Percentiles rank a stretch among this genome's conserved stretches.
These are phyloP conservation scores for Bryoerythrophyllum caledonicum DNA, from an alignment of 225 moss, liverwort and hornwort species.

Conservation along the genomic window DNA sequence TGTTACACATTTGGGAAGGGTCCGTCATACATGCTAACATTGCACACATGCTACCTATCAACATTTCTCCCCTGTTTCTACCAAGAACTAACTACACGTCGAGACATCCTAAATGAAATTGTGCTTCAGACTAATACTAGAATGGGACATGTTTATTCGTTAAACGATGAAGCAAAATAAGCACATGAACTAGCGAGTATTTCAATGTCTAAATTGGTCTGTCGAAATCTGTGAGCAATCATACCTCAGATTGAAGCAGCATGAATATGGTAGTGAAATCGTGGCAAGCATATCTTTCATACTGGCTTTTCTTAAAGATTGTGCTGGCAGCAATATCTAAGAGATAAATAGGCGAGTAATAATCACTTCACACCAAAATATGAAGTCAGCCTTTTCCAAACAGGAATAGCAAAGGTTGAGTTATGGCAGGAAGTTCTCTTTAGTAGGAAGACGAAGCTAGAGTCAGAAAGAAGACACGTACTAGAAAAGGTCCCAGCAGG, in stretches of 20 bases:
- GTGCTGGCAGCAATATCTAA: neutral
- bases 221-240: neutral
- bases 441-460: neutral
- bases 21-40: neutral
- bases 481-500: slow-evolving; percentile 92
- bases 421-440: neutral
- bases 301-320: neutral
- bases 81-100: neutral
- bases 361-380: neutral
- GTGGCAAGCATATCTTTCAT: neutral
- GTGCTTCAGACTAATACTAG: neutral
- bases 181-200: neutral
- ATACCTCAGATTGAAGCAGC: neutral
- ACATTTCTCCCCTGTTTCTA: neutral
- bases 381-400: neutral
- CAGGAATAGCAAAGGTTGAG: neutral
- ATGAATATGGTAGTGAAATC: neutral
- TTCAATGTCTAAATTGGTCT: neutral
- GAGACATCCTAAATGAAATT: neutral
- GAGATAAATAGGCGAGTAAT: neutral
- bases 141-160: neutral
- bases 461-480: slow-evolving; percentile 32
- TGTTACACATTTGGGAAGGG: neutral
- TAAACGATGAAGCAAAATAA: neutral
- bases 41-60: neutral